Evolutionary conservation across 306 rosid species (phyloP), one percentile per base, ranked within the genome.

Genomic region (Potentilla sterilis): DNA sequence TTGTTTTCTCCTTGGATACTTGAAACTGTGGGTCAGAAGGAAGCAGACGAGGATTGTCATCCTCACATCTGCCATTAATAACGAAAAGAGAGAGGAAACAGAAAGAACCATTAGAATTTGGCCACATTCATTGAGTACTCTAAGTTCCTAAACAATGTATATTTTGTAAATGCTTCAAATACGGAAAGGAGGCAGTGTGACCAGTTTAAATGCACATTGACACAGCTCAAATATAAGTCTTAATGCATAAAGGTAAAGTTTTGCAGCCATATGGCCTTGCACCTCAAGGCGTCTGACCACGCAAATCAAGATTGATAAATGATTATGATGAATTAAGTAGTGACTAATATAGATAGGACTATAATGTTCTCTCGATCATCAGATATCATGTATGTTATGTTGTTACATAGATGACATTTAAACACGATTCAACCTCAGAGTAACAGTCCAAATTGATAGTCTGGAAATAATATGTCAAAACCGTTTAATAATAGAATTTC

Each of bases 1-100:
- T 68, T 79, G 83, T 75, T n/a, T 57, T 79, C 64, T 70, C 80
- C 19, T 24, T 28, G 7, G 80, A 77, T 9, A 68, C 75, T 55
- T 48, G 65, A 51, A 7, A 75, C 4, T 5, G 9, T 37, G 74
- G 74, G 9, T 38, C n/a, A 40, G 38, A 55, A 65, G 58, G 67
- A 41, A 66, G 47, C 19, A 38, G 3, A 66, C 9, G 14, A 38
- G 28, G 34, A 67, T 34, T 40, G 14, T 34, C 46, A 41, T 24
- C 41, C 43, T 35, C 69, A 67, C 43, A 32, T 24, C 67, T 77
- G 46, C 58, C 28, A 74, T 9, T 9, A 73, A 13, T 21, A 37
- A 74, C 34, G 4, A n/a, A 42, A 67, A 42, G 12, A 38, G 2
- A 9, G 16, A 9, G 9, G 49, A 43, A 73, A 24, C 9, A 57